Percentiles rank a stretch among this genome's conserved stretches.
Conservation (phyloP, 192 early-diverging fungal genomes). For the Podila epigama region DNA sequence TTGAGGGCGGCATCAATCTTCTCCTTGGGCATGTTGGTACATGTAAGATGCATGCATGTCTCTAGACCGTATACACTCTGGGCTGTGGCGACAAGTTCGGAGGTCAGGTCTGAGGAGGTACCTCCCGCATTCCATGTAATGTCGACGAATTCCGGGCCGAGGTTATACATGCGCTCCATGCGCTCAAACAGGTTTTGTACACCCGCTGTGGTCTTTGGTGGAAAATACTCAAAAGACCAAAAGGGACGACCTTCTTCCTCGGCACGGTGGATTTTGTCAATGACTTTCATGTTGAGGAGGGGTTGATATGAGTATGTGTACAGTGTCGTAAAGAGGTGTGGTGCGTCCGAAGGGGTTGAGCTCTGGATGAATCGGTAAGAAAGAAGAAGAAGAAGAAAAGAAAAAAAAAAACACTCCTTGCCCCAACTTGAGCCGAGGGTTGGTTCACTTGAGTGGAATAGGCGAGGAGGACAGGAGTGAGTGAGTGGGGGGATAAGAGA, state of each 20-base stretch:
- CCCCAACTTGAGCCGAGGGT: background rate
- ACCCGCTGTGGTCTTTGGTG: conserved; percentile 90
- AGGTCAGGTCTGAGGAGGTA: conserved; percentile 82
- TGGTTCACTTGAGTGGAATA: background rate
- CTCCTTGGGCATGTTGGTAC: conserved; percentile 94
- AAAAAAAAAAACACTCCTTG: background rate
- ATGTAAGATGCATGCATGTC: conserved; percentile 98
- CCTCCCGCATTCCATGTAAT: conserved; percentile 96
- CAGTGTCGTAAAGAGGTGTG: background rate
- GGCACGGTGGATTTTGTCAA: conserved; percentile 76
- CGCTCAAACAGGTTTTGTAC: conserved; percentile 91
- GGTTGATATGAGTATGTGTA: background rate
- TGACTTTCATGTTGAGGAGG: conserved; percentile 67
- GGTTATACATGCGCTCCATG: conserved; percentile 94
- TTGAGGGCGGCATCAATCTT: conserved; percentile 87
- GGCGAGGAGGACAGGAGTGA: background rate
- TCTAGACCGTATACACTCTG: conserved; percentile 95
- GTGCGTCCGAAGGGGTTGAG: too few relatives aligned
- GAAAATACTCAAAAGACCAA: conserved; percentile 98
- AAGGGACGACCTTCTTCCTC: conserved; percentile 71
- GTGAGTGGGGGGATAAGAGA: background rate
- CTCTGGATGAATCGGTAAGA: background rate
- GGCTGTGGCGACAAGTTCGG: conserved; percentile 88
- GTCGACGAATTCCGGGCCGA: conserved; percentile 88
- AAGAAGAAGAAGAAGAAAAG: background rate